A percentile compares a stretch with the other conserved stretches of the same genome.
These are phyloP conservation scores for Lipomyces yamanashiensis DNA, from an alignment of 805 yeast species.

Conservation along the genomic window DNA sequence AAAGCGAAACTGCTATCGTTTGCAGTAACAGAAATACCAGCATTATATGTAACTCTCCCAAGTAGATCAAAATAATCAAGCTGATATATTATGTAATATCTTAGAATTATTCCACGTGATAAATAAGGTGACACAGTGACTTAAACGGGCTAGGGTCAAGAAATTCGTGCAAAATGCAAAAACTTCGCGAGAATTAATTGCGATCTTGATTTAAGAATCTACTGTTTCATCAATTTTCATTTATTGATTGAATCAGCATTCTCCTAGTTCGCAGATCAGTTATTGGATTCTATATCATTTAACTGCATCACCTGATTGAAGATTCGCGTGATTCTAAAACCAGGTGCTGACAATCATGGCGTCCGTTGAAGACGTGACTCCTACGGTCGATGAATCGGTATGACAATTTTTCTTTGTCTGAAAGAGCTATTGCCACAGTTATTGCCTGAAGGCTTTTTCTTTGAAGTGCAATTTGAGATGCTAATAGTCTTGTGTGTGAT, in stretches of 20 bases:
- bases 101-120: too few relatives aligned
- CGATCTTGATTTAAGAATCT: background rate
- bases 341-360: conserved; percentile 22
- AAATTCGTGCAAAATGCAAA: too few relatives aligned
- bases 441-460: background rate
- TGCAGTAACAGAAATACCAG: too few relatives aligned
- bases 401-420: conserved; percentile 1
- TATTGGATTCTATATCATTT: background rate
- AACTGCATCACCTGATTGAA: background rate
- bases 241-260: too few relatives aligned
- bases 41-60: too few relatives aligned
- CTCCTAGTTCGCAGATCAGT: too few relatives aligned
- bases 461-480: background rate
- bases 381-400: conserved; percentile 32
- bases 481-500: background rate
- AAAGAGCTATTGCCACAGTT: background rate
- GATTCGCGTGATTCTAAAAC: background rate
- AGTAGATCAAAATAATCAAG: too few relatives aligned
- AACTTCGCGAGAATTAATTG: too few relatives aligned
- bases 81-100: too few relatives aligned
- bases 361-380: conserved; percentile 30
- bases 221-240: background rate
- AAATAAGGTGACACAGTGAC: too few relatives aligned
- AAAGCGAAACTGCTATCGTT: too few relatives aligned
- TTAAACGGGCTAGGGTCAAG: too few relatives aligned